A percentile compares a stretch with the other conserved stretches of the same genome.
Conservation (phyloP, 805 yeast species). For the Kodamaea kaohsiungensis region DNA sequence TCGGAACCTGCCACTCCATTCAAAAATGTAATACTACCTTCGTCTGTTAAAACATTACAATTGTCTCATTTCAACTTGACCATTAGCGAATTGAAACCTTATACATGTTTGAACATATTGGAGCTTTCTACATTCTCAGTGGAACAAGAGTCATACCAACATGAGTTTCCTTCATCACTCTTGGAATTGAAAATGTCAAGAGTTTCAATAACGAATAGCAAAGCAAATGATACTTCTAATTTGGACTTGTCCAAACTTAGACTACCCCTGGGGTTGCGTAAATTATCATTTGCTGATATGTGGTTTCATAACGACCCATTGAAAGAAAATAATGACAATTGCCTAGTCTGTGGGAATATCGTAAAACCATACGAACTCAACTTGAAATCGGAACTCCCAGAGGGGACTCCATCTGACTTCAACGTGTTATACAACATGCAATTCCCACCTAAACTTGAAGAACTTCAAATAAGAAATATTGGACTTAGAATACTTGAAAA, state of each 20-base stretch:
- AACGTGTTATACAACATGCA: neutral
- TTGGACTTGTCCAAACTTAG: neutral
- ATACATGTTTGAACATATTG: neutral
- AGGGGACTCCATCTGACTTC: neutral
- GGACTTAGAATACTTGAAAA: neutral
- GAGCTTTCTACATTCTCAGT: neutral
- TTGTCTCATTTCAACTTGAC: neutral
- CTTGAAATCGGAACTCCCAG: neutral
- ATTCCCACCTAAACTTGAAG: neutral
- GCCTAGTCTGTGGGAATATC: neutral
- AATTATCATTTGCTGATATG: neutral
- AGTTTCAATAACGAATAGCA: neutral
- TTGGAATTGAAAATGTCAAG: neutral
- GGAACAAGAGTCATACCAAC: neutral
- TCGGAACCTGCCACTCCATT: neutral
- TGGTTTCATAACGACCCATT: slow-evolving; percentile 1
- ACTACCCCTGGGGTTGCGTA: neutral
- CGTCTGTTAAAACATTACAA: neutral
- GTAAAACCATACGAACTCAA: neutral
- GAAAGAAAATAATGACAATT: neutral
- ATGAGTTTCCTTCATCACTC: neutral
- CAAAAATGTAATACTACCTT: neutral
- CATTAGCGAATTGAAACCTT: neutral
- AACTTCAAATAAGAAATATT: neutral
- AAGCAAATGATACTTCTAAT: neutral